Base-by-base conservation (phyloP, 345 rosid species). In the Leavenworthia alabamica region DNA sequence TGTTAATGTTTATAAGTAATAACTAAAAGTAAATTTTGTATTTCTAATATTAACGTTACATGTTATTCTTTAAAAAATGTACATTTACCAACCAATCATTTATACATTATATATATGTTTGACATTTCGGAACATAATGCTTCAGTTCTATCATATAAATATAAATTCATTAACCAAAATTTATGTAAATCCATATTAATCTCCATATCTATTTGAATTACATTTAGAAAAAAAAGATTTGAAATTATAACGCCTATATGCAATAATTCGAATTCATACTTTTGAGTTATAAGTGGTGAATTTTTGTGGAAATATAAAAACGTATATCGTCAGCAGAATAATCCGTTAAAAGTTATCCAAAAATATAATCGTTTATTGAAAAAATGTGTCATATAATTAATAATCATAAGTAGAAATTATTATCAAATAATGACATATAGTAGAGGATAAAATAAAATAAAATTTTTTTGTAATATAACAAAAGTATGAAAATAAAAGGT, bases 401-500 rank as follows among this genome's bases (percentile, higher is more conserved):
- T n/a, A n/a, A n/a, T n/a, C n/a, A n/a, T n/a, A n/a, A n/a, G n/a
- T n/a, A n/a, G n/a, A n/a, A n/a, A n/a, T n/a, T n/a, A n/a, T n/a
- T n/a, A n/a, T n/a, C n/a, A n/a, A n/a, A n/a, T n/a, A n/a, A n/a
- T n/a, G n/a, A n/a, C n/a, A n/a, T n/a, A n/a, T n/a, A n/a, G n/a
- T n/a, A n/a, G n/a, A n/a, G n/a, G n/a, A n/a, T n/a, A n/a, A n/a
- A n/a, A n/a, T n/a, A n/a, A n/a, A n/a, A n/a, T n/a, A n/a, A n/a
- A n/a, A n/a, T n/a, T n/a, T n/a, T n/a, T n/a, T n/a, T n/a, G n/a
- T n/a, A n/a, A n/a, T n/a, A n/a, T n/a, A n/a, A n/a, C n/a, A n/a
- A n/a, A n/a, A n/a, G n/a, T n/a, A n/a, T n/a, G n/a, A n/a, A n/a
- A 54, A 15, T 54, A 65, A 33, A 65, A 65, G 27, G 20, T 12